A percentile compares a stretch with the other conserved stretches of the same genome.
Evolutionary conservation across 1,284 basidiomycete species (phyloP).

Genomic region (Agroathelia rolfsii): DNA sequence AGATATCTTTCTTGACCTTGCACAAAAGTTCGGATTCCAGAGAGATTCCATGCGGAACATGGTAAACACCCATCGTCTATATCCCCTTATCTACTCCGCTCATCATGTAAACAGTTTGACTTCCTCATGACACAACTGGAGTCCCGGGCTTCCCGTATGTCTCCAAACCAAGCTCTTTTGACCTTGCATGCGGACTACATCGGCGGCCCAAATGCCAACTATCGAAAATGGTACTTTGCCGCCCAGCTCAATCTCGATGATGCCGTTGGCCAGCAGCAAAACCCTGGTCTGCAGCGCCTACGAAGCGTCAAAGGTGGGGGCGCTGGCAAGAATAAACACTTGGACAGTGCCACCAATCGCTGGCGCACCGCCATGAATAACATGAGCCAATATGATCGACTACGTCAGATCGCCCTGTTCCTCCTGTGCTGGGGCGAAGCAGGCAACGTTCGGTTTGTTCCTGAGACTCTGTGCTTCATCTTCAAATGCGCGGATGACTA

Average conservation of each 20-base stretch:
- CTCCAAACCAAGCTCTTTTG: constrained; percentile 90
- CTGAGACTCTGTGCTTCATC: constrained; percentile 97
- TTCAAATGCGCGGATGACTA: constrained; percentile 99
- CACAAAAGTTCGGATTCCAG: constrained; percentile 99
- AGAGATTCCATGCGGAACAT: constrained; percentile 87
- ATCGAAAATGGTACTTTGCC: constrained; percentile 99
- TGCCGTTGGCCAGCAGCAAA: constrained; percentile 92
- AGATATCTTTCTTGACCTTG: constrained; percentile 96
- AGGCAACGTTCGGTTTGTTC: constrained; percentile 93
- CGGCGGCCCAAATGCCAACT: constrained; percentile 94
- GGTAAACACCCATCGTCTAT: constrained; percentile 49
- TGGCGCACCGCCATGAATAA: constrained; percentile 99
- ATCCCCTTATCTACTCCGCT: no score
- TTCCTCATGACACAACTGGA: constrained; percentile 98
- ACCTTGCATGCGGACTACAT: constrained; percentile 99
- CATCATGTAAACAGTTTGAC: constrained; percentile 60
- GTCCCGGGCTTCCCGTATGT: constrained; percentile 95
- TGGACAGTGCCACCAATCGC: constrained; percentile 85
- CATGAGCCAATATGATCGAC: constrained; percentile 97
- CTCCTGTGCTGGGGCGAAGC: constrained; percentile 98
- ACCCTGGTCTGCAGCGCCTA: constrained; percentile 84
- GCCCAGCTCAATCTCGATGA: constrained; percentile 98
- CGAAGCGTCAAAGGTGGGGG: constrained; percentile 69
- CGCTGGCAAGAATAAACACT: constrained; percentile 65
- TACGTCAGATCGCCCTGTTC: constrained; percentile 92